Conservation (phyloP, 2,329 filamentous ascomycete species). For the Dactylellina haptotyla region DNA sequence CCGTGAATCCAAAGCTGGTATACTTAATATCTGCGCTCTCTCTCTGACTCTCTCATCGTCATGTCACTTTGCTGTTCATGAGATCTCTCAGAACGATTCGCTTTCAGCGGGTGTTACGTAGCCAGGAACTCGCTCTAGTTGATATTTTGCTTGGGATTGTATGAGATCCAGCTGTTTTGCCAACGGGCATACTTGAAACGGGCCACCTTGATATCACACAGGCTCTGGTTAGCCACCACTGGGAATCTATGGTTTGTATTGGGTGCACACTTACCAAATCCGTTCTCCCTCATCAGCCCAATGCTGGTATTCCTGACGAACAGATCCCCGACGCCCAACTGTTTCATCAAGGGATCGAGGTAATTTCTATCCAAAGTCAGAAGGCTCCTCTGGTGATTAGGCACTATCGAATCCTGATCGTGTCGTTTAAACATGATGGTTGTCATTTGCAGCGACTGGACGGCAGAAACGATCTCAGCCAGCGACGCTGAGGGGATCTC, state of each 20-base stretch:
- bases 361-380: too few relatives aligned
- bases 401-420: too few relatives aligned
- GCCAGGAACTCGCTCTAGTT: not conserved
- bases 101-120: not conserved
- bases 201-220: not conserved
- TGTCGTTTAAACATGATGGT: not conserved
- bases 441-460: constrained; percentile 3
- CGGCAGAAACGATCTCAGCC: not conserved
- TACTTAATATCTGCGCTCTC: too few relatives aligned
- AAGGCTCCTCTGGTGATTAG: too few relatives aligned
- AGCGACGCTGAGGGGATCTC: not conserved
- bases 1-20: not conserved
- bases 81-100: too few relatives aligned
- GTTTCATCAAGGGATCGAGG: not conserved
- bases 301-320: too few relatives aligned
- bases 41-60: too few relatives aligned
- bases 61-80: too few relatives aligned
- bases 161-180: not conserved
- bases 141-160: not conserved
- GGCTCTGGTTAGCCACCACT: not conserved
- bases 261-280: too few relatives aligned
- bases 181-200: not conserved
- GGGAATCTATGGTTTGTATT: too few relatives aligned
- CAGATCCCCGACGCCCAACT: too few relatives aligned
- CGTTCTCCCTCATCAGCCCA: too few relatives aligned